These are phyloP conservation scores for Wickerhamiella nectarea DNA, from an alignment of 805 yeast species.

Conservation along the genomic window DNA sequence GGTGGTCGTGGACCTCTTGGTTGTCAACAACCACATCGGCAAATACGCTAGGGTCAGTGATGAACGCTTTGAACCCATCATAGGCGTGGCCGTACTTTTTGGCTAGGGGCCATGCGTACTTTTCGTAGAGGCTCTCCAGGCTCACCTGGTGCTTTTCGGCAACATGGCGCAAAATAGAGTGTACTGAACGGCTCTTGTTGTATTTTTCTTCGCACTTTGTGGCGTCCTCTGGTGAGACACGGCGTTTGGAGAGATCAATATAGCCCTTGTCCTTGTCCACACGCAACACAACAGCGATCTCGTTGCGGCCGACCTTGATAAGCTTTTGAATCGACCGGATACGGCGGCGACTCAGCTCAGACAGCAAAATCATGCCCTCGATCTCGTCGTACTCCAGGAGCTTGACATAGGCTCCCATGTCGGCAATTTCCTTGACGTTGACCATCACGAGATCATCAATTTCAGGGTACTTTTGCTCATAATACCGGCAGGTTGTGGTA, in stretches of 20 bases:
- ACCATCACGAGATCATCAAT: conserved; percentile 99
- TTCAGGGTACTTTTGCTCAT: conserved; percentile 97
- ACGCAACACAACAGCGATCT: conserved; percentile 93
- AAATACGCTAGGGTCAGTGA: conserved; percentile 79
- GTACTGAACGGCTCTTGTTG: conserved; percentile 93
- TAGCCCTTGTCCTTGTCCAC: conserved; percentile 98
- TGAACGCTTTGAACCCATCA: conserved; percentile 92
- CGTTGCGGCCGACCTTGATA: conserved; percentile 96
- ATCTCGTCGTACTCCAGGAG: conserved; percentile 92
- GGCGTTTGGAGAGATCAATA: conserved; percentile 92
- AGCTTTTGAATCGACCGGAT: conserved; percentile 94
- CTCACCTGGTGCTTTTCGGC: conserved; percentile 90
- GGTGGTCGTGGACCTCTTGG: conserved; percentile 63
- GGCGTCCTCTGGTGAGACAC: conserved; percentile 96
- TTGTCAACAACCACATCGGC: conserved; percentile 59
- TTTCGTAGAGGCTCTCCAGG: conserved; percentile 70
- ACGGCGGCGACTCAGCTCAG: conserved; percentile 96
- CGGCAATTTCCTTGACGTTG: conserved; percentile 80
- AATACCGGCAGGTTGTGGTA: conserved; percentile 79
- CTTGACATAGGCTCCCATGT: conserved; percentile 97
- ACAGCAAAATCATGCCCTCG: conserved; percentile 94
- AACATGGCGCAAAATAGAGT: conserved; percentile 95
- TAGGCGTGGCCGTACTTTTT: conserved; percentile 92
- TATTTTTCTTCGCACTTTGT: conserved; percentile 94
- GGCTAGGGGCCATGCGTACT: conserved; percentile 95